Percentiles rank a stretch among this genome's conserved stretches.
Conservation (phyloP, 208 protist species). For the Leishmania aethiopica region DNA sequence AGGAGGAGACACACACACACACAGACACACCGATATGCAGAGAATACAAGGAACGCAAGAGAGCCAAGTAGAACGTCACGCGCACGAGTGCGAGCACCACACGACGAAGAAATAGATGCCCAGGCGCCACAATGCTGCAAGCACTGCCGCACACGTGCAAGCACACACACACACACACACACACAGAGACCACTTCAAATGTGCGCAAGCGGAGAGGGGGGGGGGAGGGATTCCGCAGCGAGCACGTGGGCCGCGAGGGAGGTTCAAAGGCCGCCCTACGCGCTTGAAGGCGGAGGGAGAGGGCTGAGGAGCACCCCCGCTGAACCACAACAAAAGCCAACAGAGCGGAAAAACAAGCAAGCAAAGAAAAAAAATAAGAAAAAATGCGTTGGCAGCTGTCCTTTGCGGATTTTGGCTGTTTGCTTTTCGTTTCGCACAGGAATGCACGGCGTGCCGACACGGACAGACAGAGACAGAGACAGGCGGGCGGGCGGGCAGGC, state of each 20-base stretch:
- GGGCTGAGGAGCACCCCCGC: neutral
- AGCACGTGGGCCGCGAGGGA: too few species aligned
- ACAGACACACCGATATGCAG: neutral
- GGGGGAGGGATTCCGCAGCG: too few species aligned
- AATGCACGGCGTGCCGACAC: neutral
- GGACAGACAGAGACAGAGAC: neutral
- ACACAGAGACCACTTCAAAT: too few species aligned
- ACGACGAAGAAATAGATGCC: neutral
- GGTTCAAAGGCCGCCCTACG: too few species aligned
- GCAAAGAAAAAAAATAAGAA: neutral
- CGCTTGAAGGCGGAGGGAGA: too few species aligned
- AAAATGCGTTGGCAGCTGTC: neutral
- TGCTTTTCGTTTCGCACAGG: neutral
- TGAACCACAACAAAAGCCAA: neutral
- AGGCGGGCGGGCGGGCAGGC: neutral
- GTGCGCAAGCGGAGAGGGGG: too few species aligned
- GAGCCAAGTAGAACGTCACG: neutral
- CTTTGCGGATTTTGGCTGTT: neutral
- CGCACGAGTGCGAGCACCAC: neutral
- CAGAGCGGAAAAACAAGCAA: neutral
- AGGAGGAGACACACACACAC: neutral
- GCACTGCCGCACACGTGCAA: neutral
- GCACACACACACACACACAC: conserved; percentile 1
- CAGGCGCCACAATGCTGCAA: neutral
- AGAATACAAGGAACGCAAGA: neutral